Conservation (phyloP, 805 yeast species). For the Kodamaea laetipori region DNA sequence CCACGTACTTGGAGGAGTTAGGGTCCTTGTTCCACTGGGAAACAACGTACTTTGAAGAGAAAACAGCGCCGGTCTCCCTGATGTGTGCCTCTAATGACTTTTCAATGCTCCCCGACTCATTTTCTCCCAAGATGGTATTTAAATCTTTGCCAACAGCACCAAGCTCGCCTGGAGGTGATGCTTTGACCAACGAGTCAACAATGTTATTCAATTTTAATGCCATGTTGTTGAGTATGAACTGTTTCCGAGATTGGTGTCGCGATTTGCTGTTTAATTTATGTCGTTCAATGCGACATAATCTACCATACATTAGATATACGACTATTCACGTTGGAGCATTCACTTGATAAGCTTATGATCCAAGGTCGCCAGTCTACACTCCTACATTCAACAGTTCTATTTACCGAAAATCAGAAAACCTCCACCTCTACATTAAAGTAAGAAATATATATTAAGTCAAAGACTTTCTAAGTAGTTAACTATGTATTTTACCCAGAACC, state of each 20-base stretch:
- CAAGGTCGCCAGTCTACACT: no score
- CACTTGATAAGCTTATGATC: no score
- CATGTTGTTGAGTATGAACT: constrained; percentile 15
- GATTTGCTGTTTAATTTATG: background rate
- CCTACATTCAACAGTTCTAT: no score
- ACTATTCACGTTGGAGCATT: no score
- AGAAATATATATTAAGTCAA: no score
- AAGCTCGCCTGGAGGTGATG: constrained; percentile 45
- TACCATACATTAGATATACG: no score
- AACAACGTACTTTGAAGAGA: constrained; percentile 35
- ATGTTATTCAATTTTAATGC: constrained; percentile 28
- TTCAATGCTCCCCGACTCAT: constrained; percentile 24
- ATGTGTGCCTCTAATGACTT: constrained; percentile 32
- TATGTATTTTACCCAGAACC: no score
- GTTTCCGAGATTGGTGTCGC: background rate
- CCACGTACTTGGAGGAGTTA: constrained; percentile 50
- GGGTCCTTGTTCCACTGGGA: constrained; percentile 34
- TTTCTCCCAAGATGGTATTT: constrained; percentile 23
- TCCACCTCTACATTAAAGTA: no score
- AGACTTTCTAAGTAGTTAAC: no score
- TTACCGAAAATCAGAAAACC: no score
- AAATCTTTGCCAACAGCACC: constrained; percentile 30
- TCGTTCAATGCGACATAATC: no score
- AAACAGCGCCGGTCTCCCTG: constrained; percentile 31
- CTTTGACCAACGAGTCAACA: constrained; percentile 31